Conservation (phyloP, 1,284 basidiomycete genomes). For the Athelia sp. region DNA sequence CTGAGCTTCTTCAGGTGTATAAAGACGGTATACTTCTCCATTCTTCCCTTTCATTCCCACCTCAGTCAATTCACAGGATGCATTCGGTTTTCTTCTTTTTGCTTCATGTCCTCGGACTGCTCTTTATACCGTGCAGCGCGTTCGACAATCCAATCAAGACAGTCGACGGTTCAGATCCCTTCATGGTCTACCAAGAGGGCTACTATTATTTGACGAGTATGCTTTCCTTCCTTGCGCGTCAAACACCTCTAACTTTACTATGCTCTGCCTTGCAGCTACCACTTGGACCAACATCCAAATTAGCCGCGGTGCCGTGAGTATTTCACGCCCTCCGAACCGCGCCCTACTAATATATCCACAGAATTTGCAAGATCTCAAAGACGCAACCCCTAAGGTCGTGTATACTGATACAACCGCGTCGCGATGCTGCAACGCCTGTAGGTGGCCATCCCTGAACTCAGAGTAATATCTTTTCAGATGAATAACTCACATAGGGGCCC, state of each 20-base stretch:
- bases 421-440: constrained; percentile 1
- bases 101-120: not conserved
- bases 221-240: not conserved
- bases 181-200: constrained; percentile 1
- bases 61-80: constrained; percentile 84
- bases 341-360: not conserved
- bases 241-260: not conserved
- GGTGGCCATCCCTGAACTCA: no score
- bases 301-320: not conserved
- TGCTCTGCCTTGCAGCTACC: not conserved
- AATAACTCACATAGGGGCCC: not conserved
- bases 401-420: not conserved
- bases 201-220: not conserved
- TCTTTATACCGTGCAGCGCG: not conserved
- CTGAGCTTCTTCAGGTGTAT: no score
- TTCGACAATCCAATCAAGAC: constrained; percentile 1
- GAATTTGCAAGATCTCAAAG: not conserved
- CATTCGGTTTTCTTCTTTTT: not conserved
- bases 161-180: not conserved
- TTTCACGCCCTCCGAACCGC: not conserved
- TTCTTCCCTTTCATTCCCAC: no score
- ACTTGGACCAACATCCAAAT: not conserved
- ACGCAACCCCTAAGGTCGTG: not conserved
- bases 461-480: no score
- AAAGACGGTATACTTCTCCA: no score